Conservation (phyloP, 2,329 filamentous ascomycete genomes). For the Aspergillus sp. region DNA sequence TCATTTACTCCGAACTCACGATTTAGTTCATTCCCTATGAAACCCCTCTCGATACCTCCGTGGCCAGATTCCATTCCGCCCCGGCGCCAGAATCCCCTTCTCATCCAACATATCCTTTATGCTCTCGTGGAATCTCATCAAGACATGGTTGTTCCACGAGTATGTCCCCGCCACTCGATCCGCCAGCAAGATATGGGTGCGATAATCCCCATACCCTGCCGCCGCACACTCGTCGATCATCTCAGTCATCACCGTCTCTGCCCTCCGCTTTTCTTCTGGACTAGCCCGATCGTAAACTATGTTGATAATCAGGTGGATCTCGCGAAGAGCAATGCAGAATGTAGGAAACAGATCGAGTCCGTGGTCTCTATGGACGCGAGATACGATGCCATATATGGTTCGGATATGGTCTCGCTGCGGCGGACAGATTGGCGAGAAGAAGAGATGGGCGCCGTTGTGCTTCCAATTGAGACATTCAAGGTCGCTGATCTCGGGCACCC, state of each 20-base stretch:
- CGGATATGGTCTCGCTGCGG: too few species aligned
- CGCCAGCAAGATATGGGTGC: slow-evolving; percentile 49
- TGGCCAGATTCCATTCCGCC: not conserved
- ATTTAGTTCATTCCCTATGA: too few species aligned
- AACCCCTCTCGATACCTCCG: not conserved
- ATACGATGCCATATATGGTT: too few species aligned
- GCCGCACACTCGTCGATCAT: slow-evolving; percentile 43
- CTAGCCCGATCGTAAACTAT: slow-evolving; percentile 53
- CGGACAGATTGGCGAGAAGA: too few species aligned
- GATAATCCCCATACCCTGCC: slow-evolving; percentile 47
- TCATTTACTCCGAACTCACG: too few species aligned
- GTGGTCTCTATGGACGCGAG: slow-evolving; percentile 4
- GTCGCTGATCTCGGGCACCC: too few species aligned
- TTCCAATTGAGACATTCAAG: too few species aligned
- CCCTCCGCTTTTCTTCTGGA: slow-evolving; percentile 30
- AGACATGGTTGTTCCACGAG: slow-evolving; percentile 43
- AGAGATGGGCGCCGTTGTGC: too few species aligned
- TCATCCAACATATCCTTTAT: slow-evolving; percentile 49
- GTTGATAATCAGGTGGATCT: slow-evolving; percentile 50
- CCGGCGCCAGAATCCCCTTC: slow-evolving; percentile 22
- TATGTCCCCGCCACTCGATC: slow-evolving; percentile 51
- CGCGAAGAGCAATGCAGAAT: slow-evolving; percentile 52
- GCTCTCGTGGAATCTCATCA: slow-evolving; percentile 46
- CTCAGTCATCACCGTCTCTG: slow-evolving; percentile 38
- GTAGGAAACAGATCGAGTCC: slow-evolving; percentile 54